A percentile compares a stretch with the other conserved stretches of the same genome.
Evolutionary conservation across 352 stramenopile genomes (phyloP).

Genomic region (Phytopythium vexans): DNA sequence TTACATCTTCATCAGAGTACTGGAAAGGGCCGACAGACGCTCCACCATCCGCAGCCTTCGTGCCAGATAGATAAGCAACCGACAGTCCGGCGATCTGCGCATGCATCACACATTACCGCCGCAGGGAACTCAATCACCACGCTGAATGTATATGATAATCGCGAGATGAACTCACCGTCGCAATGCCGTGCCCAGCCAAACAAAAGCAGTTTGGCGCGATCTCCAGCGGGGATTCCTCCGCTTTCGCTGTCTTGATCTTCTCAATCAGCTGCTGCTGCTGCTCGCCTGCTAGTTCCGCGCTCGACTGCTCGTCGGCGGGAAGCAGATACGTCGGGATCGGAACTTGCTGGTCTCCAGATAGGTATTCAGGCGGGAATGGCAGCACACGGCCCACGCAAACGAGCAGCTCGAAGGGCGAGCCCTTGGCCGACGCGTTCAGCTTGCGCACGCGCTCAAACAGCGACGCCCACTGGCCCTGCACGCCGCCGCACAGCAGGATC

Average conservation of each 20-base stretch:
- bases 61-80: conserved; percentile 36
- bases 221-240: conserved; percentile 23
- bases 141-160: too few species aligned
- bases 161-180: conserved; percentile 17
- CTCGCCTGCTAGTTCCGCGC: conserved; percentile 22
- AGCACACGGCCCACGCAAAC: conserved; percentile 58
- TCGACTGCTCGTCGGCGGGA: conserved; percentile 23
- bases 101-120: neutral
- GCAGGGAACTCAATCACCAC: too few species aligned
- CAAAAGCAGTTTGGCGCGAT: conserved; percentile 48
- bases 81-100: conserved; percentile 39
- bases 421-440: conserved; percentile 55
- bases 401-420: conserved; percentile 54
- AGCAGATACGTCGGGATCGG: conserved; percentile 68
- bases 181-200: conserved; percentile 40
- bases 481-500: conserved; percentile 68
- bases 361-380: conserved; percentile 47
- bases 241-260: conserved; percentile 17
- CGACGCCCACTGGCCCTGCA: conserved; percentile 54
- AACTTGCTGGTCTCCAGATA: conserved; percentile 26
- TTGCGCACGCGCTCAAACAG: conserved; percentile 72
- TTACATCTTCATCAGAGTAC: conserved; percentile 6
- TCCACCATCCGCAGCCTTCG: conserved; percentile 3
- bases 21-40: neutral
- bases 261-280: conserved; percentile 34